Percentiles rank a stretch among this genome's conserved stretches.
Evolutionary conservation across 805 yeast genomes (phyloP).

Genomic region (Candida gorgasii): DNA sequence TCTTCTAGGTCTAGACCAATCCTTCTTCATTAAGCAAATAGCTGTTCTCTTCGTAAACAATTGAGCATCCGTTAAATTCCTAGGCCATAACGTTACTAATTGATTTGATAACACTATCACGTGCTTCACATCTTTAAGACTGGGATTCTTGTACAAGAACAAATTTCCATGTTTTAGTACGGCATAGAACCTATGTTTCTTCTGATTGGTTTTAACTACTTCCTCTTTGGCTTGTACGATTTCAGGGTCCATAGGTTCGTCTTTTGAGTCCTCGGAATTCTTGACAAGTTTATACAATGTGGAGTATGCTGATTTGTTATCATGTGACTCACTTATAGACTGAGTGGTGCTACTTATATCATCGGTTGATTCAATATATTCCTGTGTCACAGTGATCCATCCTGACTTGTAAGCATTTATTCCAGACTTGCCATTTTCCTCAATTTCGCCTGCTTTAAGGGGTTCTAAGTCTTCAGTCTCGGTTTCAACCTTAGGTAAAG

Average conservation of each 20-base stretch:
- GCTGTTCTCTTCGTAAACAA: constrained; percentile 80
- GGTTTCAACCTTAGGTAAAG: constrained; percentile 21
- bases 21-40: constrained; percentile 60
- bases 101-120: constrained; percentile 75
- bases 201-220: constrained; percentile 25
- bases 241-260: neutral
- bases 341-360: constrained; percentile 51
- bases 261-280: constrained; percentile 20
- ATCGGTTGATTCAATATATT: constrained; percentile 50
- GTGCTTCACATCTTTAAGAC: constrained; percentile 65
- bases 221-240: constrained; percentile 12
- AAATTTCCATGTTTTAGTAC: constrained; percentile 84
- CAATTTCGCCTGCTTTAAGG: constrained; percentile 59
- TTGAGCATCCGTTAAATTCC: constrained; percentile 68
- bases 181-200: constrained; percentile 65
- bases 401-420: constrained; percentile 66
- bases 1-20: constrained; percentile 27
- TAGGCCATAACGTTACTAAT: constrained; percentile 84
- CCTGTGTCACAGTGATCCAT: constrained; percentile 84
- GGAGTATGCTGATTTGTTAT: constrained; percentile 57
- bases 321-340: constrained; percentile 40
- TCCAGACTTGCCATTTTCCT: constrained; percentile 61
- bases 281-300: constrained; percentile 60
- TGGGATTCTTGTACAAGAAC: constrained; percentile 76
- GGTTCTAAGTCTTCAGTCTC: constrained; percentile 17